Base-by-base conservation (phyloP, 177 flowering plant species). In the Vitis hybrid region DNA sequence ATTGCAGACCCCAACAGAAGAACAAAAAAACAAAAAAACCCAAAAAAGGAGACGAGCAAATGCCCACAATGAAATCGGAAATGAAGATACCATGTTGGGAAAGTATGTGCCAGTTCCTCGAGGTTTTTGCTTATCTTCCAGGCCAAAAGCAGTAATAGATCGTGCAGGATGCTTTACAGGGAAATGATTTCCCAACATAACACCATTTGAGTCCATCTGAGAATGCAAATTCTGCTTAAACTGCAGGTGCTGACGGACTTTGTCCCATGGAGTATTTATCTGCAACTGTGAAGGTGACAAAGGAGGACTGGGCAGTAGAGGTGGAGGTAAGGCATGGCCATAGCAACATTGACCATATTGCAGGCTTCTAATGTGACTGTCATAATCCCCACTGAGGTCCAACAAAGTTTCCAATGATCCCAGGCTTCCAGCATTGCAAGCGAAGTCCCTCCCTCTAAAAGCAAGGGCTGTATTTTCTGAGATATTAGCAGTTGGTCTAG, bases 301-400 rank as follows among this genome's bases (percentile, higher is more conserved):
- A 23, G 72, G 70, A 71, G 82, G 82, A 63, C 66, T 34, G 12
- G 82, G 69, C 21, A 63, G 10, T 49, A 60, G 51, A 70, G 79
- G 59, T 8, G 79, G 77, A 75, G 71, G 65, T 26, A 70, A 56
- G 50, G 73, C 68, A 78, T 74, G 70, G 14, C 75, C 80, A 70
- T 76, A 79, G 80, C 79, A 83, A 61, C 56, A 55, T 30, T 67
- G 82, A 70, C 84, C 86, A 72, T 72, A 80, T 9, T 56, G 56
- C 45, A 88, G 71, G 63, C 81, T 86, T 50, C 78, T 66, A 14
- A 80, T 14, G 66, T 86, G 82, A 78, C 78, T 75, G 2, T 90
- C 84, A 68, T 79, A 85, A 59, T 90, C 88, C 48, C 92, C 91
- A 60, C 72, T 69, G 32, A 88, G 89, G 55, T 87, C 91, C 9